Conservation (phyloP, 805 yeast species). For the Cyberlindnera saturnus region DNA sequence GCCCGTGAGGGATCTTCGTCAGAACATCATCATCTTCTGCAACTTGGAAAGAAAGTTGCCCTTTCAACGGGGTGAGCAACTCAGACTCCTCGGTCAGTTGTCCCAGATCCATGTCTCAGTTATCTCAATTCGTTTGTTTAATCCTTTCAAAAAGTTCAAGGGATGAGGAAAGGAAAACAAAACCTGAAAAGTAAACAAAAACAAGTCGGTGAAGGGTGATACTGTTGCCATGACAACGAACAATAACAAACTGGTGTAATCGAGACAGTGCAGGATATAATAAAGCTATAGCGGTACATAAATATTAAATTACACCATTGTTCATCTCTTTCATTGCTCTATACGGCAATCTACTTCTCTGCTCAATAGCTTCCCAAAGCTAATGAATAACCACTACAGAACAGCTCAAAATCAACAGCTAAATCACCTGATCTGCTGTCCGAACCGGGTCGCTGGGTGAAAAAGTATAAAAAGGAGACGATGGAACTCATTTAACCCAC, state of each 20-base stretch:
- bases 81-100: slow-evolving; percentile 7
- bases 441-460: slow-evolving; percentile 11
- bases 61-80: slow-evolving; percentile 19
- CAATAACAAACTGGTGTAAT: no score
- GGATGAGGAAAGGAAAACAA: neutral
- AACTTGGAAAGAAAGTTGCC: slow-evolving; percentile 11
- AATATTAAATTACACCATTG: no score
- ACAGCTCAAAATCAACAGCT: neutral
- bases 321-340: no score
- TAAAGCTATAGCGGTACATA: no score
- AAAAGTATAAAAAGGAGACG: slow-evolving; percentile 19
- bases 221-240: neutral
- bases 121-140: neutral
- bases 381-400: no score
- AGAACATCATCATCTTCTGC: slow-evolving; percentile 14
- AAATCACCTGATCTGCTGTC: slow-evolving; percentile 8
- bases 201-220: neutral
- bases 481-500: neutral
- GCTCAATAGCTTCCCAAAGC: no score
- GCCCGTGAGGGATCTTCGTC: slow-evolving; percentile 41
- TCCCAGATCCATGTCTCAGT: neutral
- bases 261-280: no score
- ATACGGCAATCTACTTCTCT: no score
- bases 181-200: slow-evolving; percentile 9
- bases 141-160: neutral